Percentiles rank a stretch among this genome's conserved stretches.
phyloP scores from a whole-genome alignment of 345 rosid genomes.

The Moricandia arvensis region DNA sequence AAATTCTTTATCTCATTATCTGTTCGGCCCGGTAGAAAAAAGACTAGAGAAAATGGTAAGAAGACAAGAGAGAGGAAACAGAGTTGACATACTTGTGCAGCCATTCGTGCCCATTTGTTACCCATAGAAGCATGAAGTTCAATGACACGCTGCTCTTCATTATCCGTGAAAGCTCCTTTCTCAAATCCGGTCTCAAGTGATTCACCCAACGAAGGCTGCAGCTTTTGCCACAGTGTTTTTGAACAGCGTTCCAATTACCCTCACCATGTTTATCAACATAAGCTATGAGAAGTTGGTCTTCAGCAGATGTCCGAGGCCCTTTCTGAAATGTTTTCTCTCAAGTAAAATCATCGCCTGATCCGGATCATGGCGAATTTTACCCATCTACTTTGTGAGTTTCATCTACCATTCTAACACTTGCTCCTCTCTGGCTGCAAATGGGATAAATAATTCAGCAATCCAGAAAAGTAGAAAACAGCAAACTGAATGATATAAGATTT shows the following conservation, averaged over 20 bases:
- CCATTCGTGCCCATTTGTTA: slow-evolving; percentile 63
- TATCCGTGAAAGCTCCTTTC: slow-evolving; percentile 50
- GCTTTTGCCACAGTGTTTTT: slow-evolving; percentile 66
- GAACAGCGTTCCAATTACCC: slow-evolving; percentile 71
- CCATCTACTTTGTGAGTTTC: slow-evolving; percentile 18
- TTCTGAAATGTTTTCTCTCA: slow-evolving; percentile 31
- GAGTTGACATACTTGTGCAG: slow-evolving; percentile 43
- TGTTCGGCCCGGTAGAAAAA: slow-evolving; percentile 57
- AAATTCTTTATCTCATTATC: slow-evolving; percentile 79
- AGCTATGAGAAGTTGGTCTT: slow-evolving; percentile 51
- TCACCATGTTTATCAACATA: slow-evolving; percentile 61
- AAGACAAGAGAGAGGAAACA: not conserved
- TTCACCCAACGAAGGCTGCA: slow-evolving; percentile 73
- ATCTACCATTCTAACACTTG: slow-evolving; percentile 14
- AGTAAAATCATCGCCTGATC: not conserved
- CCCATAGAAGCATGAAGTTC: slow-evolving; percentile 57
- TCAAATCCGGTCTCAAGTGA: slow-evolving; percentile 58
- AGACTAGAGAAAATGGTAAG: not conserved
- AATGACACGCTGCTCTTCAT: slow-evolving; percentile 50
- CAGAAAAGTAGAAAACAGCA: too few species aligned
- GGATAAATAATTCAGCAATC: too few species aligned
- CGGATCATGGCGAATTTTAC: slow-evolving; percentile 21
- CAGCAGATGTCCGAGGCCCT: slow-evolving; percentile 63
- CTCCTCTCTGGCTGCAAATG: too few species aligned
- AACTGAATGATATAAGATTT: too few species aligned